phyloP scores from a whole-genome alignment of 2,329 filamentous ascomycete species.

The Sphaerulina vaccinii region DNA sequence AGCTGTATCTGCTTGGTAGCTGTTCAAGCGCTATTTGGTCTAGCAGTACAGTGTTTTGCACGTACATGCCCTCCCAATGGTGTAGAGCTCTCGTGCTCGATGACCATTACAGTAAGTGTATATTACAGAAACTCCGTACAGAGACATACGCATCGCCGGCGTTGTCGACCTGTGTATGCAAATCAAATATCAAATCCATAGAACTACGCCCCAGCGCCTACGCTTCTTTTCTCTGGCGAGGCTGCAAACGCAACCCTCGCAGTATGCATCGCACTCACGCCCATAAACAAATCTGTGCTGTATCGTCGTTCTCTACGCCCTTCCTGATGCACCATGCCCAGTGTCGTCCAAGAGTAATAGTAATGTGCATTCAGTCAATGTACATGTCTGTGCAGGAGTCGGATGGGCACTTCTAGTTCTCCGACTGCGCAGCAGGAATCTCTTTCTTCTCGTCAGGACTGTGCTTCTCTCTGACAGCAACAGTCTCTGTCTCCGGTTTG shows the following conservation, averaged over 20 bases:
- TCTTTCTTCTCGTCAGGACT: neutral
- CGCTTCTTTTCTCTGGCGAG: constrained; percentile 16
- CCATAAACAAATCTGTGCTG: constrained; percentile 3
- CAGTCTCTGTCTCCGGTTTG: neutral
- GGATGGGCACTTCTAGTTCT: neutral
- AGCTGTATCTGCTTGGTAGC: neutral
- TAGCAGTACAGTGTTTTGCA: neutral
- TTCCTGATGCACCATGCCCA: constrained; percentile 8
- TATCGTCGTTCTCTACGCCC: constrained; percentile 14
- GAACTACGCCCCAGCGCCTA: constrained; percentile 10
- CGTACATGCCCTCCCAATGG: neutral
- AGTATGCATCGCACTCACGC: constrained; percentile 6
- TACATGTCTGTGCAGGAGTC: neutral
- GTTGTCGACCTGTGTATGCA: constrained; percentile 14
- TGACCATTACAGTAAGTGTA: neutral
- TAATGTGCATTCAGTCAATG: constrained; percentile 1
- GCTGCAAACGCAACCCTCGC: constrained; percentile 15
- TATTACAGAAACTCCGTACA: constrained; percentile 12
- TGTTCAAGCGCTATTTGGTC: neutral
- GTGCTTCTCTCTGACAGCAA: neutral
- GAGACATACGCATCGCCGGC: constrained; percentile 15
- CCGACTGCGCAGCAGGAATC: neutral
- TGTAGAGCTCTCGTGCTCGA: neutral
- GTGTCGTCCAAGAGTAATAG: neutral
- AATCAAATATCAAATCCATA: constrained; percentile 4